These are phyloP conservation scores for Auricularia cornea DNA, from an alignment of 768 basidiomycete genomes.

Conservation along the genomic window DNA sequence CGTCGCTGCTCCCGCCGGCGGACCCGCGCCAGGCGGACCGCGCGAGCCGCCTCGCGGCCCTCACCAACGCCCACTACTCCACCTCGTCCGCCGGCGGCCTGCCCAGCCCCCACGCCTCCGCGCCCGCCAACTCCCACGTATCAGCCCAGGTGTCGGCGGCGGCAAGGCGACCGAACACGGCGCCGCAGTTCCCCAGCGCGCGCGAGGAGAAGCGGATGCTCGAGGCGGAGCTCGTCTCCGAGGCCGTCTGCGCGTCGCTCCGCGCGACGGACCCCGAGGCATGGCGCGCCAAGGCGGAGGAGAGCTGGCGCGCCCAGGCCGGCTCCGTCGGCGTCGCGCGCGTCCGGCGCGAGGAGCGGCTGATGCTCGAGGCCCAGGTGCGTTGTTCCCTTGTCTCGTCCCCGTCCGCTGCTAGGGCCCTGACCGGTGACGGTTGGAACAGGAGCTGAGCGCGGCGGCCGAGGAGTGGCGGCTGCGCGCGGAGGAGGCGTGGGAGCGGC, in stretches of 20 bases:
- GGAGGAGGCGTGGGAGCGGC: neutral
- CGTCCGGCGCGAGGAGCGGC: neutral
- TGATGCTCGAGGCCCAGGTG: neutral
- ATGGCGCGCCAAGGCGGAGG: neutral
- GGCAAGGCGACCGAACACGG: neutral
- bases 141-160: neutral
- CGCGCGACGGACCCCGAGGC: neutral
- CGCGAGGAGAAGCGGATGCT: neutral
- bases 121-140: neutral
- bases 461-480: slow-evolving; percentile 1
- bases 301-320: neutral
- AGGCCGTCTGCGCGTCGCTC: neutral
- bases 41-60: neutral
- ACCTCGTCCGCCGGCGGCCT: too few species aligned
- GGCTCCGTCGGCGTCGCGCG: neutral
- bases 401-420: neutral
- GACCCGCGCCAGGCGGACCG: neutral
- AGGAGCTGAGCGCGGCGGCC: neutral
- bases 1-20: neutral
- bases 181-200: neutral
- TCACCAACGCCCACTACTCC: neutral
- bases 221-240: neutral
- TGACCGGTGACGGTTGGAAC: too few species aligned
- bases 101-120: too few species aligned
- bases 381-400: neutral